A percentile compares a stretch with the other conserved stretches of the same genome.
Conservation (phyloP, 78 protist species). For the Mastigamoeba balamuthi region DNA sequence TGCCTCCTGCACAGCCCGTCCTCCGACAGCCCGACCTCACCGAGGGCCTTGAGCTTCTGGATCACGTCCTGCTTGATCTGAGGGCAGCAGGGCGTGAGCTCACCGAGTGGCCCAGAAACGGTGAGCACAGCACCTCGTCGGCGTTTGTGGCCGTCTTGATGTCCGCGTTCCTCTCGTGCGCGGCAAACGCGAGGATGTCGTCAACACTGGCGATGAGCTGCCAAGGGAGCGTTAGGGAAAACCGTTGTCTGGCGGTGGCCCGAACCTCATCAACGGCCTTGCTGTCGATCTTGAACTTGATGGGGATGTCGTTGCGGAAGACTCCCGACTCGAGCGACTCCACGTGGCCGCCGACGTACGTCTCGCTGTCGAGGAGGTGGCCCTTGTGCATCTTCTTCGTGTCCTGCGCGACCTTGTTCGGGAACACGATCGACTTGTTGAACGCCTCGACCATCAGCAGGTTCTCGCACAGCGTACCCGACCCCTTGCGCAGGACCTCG, state of each 20-base stretch:
- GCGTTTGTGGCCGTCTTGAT: conserved; percentile 27
- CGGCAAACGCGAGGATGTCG: conserved; percentile 37
- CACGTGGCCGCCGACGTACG: conserved; percentile 98
- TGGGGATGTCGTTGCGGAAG: conserved; percentile 81
- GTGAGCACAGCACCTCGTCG: conserved; percentile 66
- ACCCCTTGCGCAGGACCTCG: conserved; percentile 95
- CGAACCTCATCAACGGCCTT: conserved; percentile 1
- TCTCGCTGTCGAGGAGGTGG: conserved; percentile 86
- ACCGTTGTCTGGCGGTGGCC: not conserved
- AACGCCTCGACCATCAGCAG: conserved; percentile 85
- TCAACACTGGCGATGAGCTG: conserved; percentile 51
- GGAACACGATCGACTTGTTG: conserved; percentile 73
- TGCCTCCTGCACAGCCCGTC: conserved; percentile 45
- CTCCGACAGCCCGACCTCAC: not conserved
- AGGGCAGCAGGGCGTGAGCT: too few species aligned
- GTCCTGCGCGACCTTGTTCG: conserved; percentile 81
- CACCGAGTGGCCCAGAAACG: too few species aligned
- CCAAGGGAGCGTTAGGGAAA: not conserved
- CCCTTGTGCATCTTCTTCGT: conserved; percentile 56
- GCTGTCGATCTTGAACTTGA: conserved; percentile 51
- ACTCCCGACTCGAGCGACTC: conserved; percentile 91
- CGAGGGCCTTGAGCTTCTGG: conserved; percentile 33
- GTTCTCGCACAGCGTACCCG: conserved; percentile 98
- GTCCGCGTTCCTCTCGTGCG: conserved; percentile 16
- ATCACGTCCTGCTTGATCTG: conserved; percentile 12